Evolutionary conservation across 2,329 filamentous ascomycete species (phyloP).

Genomic region (Arthroderma sp.): DNA sequence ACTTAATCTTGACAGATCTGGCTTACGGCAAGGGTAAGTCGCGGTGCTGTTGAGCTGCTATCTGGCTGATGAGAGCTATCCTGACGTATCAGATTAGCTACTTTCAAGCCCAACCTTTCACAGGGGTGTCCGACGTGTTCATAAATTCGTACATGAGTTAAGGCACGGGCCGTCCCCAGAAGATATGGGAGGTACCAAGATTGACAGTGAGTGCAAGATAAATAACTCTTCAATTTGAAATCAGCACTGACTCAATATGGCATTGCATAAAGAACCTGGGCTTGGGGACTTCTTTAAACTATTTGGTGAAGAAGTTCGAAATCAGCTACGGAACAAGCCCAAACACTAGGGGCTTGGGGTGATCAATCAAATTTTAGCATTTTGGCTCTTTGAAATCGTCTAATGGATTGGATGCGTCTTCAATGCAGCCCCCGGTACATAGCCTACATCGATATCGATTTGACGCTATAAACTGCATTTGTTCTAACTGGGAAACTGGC

Average conservation of each 20-base stretch:
- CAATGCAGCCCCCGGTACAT: no score
- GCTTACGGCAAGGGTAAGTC: slow-evolving; percentile 24
- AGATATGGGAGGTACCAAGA: slow-evolving; percentile 30
- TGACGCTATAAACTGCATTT: no score
- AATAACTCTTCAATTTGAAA: neutral
- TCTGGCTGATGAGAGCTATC: slow-evolving; percentile 3
- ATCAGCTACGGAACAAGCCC: slow-evolving; percentile 15
- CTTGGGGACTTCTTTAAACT: slow-evolving; percentile 16
- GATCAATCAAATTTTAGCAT: neutral
- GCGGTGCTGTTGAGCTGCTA: neutral
- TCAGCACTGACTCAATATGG: neutral
- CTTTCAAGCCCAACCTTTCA: slow-evolving; percentile 32
- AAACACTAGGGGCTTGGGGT: neutral
- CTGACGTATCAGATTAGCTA: slow-evolving; percentile 19
- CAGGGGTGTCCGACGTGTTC: slow-evolving; percentile 29
- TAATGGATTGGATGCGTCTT: no score
- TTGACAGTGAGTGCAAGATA: slow-evolving; percentile 17
- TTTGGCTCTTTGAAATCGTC: no score
- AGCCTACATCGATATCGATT: no score
- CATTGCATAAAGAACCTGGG: slow-evolving; percentile 8
- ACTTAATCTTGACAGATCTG: slow-evolving; percentile 19
- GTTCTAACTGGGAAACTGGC: no score
- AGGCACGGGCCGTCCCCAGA: slow-evolving; percentile 30
- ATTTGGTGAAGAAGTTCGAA: slow-evolving; percentile 20
- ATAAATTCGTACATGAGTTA: slow-evolving; percentile 29